Conservation (phyloP, 176 grass and related monocot species). For the Eremochloa ophiuroides region DNA sequence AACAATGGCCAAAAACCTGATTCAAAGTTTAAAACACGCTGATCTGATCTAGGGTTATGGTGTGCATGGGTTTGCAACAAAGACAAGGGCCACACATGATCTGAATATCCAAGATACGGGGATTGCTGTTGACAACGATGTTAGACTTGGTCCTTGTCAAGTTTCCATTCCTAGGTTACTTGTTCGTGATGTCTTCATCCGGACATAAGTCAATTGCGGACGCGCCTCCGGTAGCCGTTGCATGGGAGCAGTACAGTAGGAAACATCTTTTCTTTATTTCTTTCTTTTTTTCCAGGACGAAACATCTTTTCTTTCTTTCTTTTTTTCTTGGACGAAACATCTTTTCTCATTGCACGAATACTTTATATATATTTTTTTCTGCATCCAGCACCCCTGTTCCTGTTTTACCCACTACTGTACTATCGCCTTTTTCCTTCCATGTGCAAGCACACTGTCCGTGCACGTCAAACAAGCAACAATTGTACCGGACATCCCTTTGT, state of each 20-base stretch:
- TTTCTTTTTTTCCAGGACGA: neutral
- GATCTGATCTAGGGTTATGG: too few relatives aligned
- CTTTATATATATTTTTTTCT: neutral
- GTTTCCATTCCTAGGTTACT: neutral
- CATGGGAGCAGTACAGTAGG: neutral
- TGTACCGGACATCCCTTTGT: neutral
- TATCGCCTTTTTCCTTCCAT: neutral
- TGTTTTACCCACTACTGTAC: neutral
- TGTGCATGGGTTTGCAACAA: neutral
- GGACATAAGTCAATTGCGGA: neutral
- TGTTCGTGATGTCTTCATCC: neutral
- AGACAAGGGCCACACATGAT: constrained; percentile 14
- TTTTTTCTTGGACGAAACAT: neutral
- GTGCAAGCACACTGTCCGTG: constrained; percentile 19
- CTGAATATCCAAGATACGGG: neutral
- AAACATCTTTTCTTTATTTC: neutral
- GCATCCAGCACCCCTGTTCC: neutral
- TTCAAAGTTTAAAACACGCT: too few relatives aligned
- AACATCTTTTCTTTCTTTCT: neutral
- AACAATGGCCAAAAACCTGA: too few relatives aligned
- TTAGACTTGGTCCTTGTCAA: constrained; percentile 17
- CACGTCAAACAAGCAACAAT: neutral
- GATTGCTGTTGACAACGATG: constrained; percentile 21
- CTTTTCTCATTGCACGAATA: neutral
- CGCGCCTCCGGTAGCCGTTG: constrained; percentile 8